Base-by-base conservation (phyloP, 257 asterid genomes). In the Galeopsis tetrahit region DNA sequence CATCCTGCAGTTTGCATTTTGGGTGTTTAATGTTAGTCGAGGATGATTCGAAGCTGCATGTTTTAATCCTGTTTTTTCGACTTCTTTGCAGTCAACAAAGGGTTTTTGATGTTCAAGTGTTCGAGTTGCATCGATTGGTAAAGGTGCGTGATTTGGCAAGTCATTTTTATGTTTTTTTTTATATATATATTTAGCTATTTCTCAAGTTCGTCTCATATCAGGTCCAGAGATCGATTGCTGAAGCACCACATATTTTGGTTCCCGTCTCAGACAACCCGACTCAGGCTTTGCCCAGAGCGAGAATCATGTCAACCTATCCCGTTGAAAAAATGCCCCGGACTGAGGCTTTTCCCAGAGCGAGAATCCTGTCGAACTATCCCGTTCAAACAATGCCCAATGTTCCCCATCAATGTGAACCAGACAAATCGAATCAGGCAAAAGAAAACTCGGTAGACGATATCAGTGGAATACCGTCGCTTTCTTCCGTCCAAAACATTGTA, bases 71-170 rank as follows among this genome's bases (percentile, higher is more conserved):
- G 2, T 31, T 49, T 36, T 53, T 32, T 36, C 31, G 36, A 21
- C 56, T 52, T 63, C 60, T 63, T 74, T 80, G 77, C 95, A 91
- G 97, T 71, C 98, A 93, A 74, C 97, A 89, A 76, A 83, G 96
- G 72, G 87, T 75, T 42, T 92, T 93, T 79, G 92, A 93, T 6
- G 86, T 88, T 82, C 98, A 93, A 85, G 91, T 93, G 10, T 91
- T 93, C 44, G 98, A 93, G 87, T 81, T 93, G 93, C 98, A 93
- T 84, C 82, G 94, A 73, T 77, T 93, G 78, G 78, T 93, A 38
- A 85, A 88, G 98, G 98, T 93, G 11, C 46, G 66, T 5, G 13
- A 57, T 53, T 21, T 21, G 28, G 28, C 28, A 21, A 1, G 28
- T 21, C 28, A 21, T 21, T 9, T 79, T 68, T 14, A 14, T 6